Conservation (phyloP, 2,329 filamentous ascomycete species). For the Pestalotiopsis sp. region DNA sequence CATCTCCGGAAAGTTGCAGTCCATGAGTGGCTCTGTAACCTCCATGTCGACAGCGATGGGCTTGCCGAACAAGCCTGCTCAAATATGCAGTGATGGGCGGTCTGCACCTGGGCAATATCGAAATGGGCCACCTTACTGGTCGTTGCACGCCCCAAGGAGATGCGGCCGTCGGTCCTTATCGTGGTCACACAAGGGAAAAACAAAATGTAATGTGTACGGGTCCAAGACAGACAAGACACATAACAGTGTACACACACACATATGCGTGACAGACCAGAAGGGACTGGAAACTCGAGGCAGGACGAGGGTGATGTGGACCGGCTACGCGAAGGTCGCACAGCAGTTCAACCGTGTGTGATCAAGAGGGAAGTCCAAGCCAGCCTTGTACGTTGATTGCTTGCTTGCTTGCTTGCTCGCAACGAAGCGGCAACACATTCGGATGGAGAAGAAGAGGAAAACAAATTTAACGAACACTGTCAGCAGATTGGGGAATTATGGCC, state of each 20-base stretch:
- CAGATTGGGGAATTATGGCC: not conserved
- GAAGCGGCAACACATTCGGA: not conserved
- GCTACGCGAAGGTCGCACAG: conserved; percentile 1
- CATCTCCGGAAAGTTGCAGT: conserved; percentile 56
- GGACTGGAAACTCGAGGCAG: not conserved
- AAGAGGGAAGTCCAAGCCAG: not conserved
- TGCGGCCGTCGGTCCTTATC: conserved; percentile 5
- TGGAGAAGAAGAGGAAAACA: not conserved
- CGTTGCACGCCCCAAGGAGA: not conserved
- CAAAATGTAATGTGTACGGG: not conserved
- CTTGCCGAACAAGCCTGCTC: conserved; percentile 2
- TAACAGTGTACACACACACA: too few species aligned
- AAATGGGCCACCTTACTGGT: not conserved
- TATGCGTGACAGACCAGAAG: not conserved
- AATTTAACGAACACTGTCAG: conserved; percentile 1
- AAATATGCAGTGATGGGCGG: conserved; percentile 7
- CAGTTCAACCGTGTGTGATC: not conserved
- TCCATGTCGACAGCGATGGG: conserved; percentile 21
- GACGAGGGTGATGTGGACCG: conserved; percentile 1
- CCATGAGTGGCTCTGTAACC: conserved; percentile 28
- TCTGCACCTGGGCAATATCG: not conserved
- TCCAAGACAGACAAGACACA: not conserved
- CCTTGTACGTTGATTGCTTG: not conserved
- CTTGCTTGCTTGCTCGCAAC: not conserved
- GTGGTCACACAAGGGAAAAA: conserved; percentile 1